A percentile compares a stretch with the other conserved stretches of the same genome.
Conservation (phyloP, 257 asterid species). For the Solanum rostratum region DNA sequence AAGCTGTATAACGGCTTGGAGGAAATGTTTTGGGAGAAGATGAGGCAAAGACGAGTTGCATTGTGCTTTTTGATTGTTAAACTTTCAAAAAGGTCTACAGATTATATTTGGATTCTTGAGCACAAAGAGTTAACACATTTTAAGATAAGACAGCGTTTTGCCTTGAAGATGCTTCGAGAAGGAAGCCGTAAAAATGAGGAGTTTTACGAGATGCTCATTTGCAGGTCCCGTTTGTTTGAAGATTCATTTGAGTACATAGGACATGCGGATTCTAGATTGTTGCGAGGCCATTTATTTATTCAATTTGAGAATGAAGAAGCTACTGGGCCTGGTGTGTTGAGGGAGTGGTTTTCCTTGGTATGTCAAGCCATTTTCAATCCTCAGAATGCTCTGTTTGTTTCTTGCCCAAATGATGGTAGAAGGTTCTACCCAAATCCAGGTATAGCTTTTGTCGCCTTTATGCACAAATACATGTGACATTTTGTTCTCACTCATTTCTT, state of each 20-base stretch:
- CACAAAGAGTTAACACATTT: not conserved
- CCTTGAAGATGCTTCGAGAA: not conserved
- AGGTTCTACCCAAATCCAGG: conserved; percentile 96
- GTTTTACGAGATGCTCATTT: not conserved
- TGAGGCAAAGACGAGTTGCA: not conserved
- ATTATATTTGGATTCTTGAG: no score
- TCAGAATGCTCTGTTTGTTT: conserved; percentile 68
- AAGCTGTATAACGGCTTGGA: no score
- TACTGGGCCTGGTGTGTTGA: not conserved
- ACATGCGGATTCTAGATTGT: not conserved
- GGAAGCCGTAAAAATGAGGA: not conserved
- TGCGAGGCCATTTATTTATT: no score
- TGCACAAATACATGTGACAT: not conserved
- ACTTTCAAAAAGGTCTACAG: not conserved
- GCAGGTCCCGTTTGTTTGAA: not conserved
- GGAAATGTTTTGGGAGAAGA: not conserved
- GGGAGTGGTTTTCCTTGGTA: conserved; percentile 26
- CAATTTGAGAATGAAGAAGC: not conserved
- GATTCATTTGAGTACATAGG: not conserved
- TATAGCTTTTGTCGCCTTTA: conserved; percentile 6
- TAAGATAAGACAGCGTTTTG: not conserved
- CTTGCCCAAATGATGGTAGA: conserved; percentile 78
- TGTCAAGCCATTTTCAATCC: conserved; percentile 80
- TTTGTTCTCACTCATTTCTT: not conserved
- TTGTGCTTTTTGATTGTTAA: not conserved